These are phyloP conservation scores for Vitis riparia DNA, from an alignment of 164 flowering plant genomes.

Conservation along the genomic window DNA sequence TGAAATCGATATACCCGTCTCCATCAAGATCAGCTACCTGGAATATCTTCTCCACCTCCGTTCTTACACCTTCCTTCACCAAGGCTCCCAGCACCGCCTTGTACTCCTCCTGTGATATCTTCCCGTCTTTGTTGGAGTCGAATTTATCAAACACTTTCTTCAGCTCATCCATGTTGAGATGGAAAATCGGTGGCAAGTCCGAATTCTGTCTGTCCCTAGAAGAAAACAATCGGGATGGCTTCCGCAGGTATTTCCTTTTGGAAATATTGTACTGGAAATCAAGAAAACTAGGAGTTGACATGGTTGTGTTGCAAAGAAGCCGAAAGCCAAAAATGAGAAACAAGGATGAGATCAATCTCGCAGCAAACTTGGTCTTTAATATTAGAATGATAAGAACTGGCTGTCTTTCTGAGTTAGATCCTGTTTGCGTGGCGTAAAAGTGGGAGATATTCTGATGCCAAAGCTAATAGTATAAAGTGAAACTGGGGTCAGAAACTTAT, in stretches of 20 bases:
- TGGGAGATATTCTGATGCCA: neutral
- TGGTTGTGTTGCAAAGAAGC: constrained; percentile 11
- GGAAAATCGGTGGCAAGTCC: constrained; percentile 26
- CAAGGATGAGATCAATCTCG: neutral
- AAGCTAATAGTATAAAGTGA: neutral
- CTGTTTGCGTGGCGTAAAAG: neutral
- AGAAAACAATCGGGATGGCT: constrained; percentile 43
- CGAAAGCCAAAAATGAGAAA: neutral
- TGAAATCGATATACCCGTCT: constrained; percentile 77
- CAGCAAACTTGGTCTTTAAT: neutral
- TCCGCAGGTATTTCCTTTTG: constrained; percentile 33
- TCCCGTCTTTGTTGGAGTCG: constrained; percentile 78
- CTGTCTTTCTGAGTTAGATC: neutral
- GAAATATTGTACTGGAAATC: constrained; percentile 61
- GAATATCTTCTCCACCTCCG: constrained; percentile 57
- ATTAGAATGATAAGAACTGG: neutral
- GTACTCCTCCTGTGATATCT: constrained; percentile 68
- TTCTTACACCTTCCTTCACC: constrained; percentile 27
- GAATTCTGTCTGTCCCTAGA: constrained; percentile 38
- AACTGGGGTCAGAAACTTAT: neutral
- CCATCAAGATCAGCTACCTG: constrained; percentile 63
- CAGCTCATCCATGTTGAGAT: constrained; percentile 55
- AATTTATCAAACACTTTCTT: constrained; percentile 60
- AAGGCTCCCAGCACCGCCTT: constrained; percentile 49
- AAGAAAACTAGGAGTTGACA: constrained; percentile 56